Conservation (phyloP, 2,329 filamentous ascomycete species). For the Penicillium sp. region DNA sequence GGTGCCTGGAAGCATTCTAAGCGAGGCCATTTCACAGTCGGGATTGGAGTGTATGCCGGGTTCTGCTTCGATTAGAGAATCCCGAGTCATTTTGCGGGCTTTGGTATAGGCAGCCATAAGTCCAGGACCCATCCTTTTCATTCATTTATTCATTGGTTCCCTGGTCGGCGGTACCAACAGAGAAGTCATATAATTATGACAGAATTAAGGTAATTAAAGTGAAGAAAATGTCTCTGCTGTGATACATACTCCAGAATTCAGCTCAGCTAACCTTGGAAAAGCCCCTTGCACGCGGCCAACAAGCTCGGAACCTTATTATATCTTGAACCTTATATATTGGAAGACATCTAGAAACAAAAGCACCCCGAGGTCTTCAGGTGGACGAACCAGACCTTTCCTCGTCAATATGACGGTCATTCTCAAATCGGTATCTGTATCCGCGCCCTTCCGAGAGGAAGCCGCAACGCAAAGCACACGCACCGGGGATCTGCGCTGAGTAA, state of each 20-base stretch:
- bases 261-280: neutral
- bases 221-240: neutral
- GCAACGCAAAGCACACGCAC: slow-evolving; percentile 15
- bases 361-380: neutral
- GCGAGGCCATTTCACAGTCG: slow-evolving; percentile 11
- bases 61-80: neutral
- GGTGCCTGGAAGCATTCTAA: neutral
- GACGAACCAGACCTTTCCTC: neutral
- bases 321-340: neutral
- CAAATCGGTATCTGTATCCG: slow-evolving; percentile 16
- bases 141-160: neutral
- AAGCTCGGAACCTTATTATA: neutral
- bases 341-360: neutral
- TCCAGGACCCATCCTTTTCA: neutral
- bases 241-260: neutral
- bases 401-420: slow-evolving; percentile 3
- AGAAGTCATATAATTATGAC: neutral
- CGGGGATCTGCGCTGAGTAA: slow-evolving; percentile 6
- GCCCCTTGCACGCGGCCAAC: neutral
- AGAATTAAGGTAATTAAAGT: neutral
- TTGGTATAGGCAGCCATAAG: neutral
- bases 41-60: slow-evolving; percentile 7
- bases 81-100: neutral
- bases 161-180: neutral
- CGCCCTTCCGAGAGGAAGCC: slow-evolving; percentile 10